Evolutionary conservation across 2,329 filamentous ascomycete species (phyloP).

Genomic region (Clarireedia homoeocarpa): DNA sequence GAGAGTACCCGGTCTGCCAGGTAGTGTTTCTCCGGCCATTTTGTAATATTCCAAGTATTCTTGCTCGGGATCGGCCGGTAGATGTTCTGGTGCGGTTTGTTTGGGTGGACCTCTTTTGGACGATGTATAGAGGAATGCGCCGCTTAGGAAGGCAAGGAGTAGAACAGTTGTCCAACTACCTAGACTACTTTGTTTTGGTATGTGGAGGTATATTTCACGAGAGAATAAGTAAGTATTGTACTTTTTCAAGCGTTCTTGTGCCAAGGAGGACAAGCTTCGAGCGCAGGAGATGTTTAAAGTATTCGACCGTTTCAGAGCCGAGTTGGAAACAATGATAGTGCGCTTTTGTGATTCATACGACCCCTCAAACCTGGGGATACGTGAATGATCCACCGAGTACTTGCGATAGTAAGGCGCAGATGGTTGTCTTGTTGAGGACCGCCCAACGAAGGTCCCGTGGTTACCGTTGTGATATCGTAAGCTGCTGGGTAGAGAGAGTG

Average conservation of each 20-base stretch:
- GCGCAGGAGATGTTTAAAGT: neutral
- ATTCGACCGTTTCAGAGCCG: neutral
- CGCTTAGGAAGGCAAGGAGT: conserved; percentile 9
- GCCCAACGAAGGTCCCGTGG: neutral
- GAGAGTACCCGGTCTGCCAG: conserved; percentile 76
- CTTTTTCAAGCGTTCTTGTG: neutral
- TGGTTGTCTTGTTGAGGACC: neutral
- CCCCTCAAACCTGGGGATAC: neutral
- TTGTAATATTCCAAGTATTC: conserved; percentile 14
- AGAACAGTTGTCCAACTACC: conserved; percentile 1
- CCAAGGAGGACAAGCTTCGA: neutral
- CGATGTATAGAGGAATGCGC: conserved; percentile 11
- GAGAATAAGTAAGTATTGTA: neutral
- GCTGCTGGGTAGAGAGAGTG: neutral
- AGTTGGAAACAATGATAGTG: neutral
- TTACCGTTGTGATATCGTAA: neutral
- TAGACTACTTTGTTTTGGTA: conserved; percentile 3
- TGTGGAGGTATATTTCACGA: neutral
- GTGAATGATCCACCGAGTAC: neutral
- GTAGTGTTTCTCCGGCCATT: conserved; percentile 41
- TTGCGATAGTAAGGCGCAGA: conserved; percentile 2
- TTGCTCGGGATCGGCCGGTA: conserved; percentile 4
- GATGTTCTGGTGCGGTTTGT: neutral
- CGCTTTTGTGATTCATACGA: neutral
- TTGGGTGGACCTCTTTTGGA: neutral